Evolutionary conservation across 805 yeast genomes (phyloP), one percentile per base, ranked within the genome.

Genomic region (Metschnikowia henanensis): DNA sequence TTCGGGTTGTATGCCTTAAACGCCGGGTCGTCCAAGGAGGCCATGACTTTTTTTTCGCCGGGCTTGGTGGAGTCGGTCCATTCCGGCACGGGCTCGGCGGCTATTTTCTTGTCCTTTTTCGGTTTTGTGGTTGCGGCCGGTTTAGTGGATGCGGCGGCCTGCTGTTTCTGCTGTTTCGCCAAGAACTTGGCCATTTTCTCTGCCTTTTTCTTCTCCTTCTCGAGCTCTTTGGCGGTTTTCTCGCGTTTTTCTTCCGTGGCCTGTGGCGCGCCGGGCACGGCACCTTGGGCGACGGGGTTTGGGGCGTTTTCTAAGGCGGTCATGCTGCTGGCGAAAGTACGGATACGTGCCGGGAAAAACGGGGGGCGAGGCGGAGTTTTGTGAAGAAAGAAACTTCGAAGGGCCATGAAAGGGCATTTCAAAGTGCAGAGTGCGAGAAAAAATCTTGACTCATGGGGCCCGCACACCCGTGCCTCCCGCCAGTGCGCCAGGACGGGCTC

Each of bases 1-100:
- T 80, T 79, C 26, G 99, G 99, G 59, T 80, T 87, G 68, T 94
- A 94, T 8, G 98, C 92, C 68, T 94, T 91, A 64, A 94, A 80
- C 17, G 97, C 83, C 18, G 96, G 91, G 62, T 91, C 95, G 33
- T 92, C 97, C 41, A 94, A 77, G 28, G 89, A 78, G n/a, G 81
- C 85, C 46, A 94, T 78, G 26, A 83, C 67, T 72, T 94, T 94
- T 80, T 92, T 94, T 58, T 90, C 95, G 50, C 99, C 99, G 3
- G 87, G 81, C 37, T 73, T 77, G 36, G 99, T 94, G 45, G 72
- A 70, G 64, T 94, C 99, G 38, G 81, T 80, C 64, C 82, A 94
- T 58, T 84, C 94, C n/a, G 97, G 95, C 31, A 77, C 73, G 32
- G 87, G 84, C 58, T 80, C 95, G 30, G 68, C 82, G 37, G 65